Evolutionary conservation across 768 basidiomycete genomes (phyloP).

Genomic region (Mycena olivaceomarginata): DNA sequence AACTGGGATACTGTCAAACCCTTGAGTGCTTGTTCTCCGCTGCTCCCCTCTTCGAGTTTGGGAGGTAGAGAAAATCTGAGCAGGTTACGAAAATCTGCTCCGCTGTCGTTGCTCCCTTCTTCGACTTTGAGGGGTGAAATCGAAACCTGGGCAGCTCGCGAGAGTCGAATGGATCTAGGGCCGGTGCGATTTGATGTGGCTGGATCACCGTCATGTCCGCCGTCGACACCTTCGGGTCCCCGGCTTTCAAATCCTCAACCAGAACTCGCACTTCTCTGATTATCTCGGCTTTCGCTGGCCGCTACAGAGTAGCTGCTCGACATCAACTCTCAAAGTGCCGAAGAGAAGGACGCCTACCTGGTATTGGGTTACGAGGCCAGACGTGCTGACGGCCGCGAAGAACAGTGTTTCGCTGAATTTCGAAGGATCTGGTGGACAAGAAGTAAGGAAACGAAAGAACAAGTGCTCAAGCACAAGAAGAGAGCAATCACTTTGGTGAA

Average conservation of each 20-base stretch:
- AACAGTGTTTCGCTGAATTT: conserved; percentile 75
- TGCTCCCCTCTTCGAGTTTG: background rate
- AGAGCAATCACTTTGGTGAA: conserved; percentile 52
- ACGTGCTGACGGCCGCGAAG: conserved; percentile 86
- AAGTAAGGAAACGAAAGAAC: background rate
- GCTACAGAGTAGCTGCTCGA: conserved; percentile 6
- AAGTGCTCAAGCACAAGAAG: background rate
- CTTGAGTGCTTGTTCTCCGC: background rate
- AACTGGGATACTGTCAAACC: background rate
- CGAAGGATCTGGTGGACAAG: background rate
- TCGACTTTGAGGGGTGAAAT: background rate
- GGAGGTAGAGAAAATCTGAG: background rate
- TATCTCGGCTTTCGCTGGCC: conserved; percentile 40
- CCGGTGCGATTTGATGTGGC: conserved; percentile 20
- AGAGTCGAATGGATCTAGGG: background rate
- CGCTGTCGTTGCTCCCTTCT: conserved; percentile 1
- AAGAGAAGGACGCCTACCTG: conserved; percentile 67
- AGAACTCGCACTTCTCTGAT: conserved; percentile 37
- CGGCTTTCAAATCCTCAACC: conserved; percentile 34
- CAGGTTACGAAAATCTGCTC: background rate
- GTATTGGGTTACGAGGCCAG: conserved; percentile 82
- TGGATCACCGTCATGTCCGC: conserved; percentile 27
- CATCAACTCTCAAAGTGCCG: background rate
- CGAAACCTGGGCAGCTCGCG: background rate
- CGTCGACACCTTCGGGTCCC: conserved; percentile 12